Conservation (phyloP, 768 basidiomycete species). For the Tylopilus sp. region DNA sequence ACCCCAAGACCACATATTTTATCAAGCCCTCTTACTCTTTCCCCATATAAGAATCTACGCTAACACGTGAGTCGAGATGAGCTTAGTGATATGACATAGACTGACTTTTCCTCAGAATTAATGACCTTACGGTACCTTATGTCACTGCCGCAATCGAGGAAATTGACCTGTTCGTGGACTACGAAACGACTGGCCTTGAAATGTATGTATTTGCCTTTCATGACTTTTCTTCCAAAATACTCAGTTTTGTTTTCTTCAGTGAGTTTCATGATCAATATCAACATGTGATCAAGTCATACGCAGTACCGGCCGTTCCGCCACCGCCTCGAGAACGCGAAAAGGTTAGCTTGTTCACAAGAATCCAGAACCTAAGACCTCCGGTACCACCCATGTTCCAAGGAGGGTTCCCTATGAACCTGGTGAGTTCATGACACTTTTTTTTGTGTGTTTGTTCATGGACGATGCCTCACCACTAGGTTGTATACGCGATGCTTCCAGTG, state of each 20-base stretch:
- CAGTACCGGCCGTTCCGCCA: constrained; percentile 42
- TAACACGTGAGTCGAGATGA: constrained; percentile 54
- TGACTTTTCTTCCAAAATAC: background rate
- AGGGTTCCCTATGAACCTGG: constrained; percentile 68
- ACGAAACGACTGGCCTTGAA: constrained; percentile 54
- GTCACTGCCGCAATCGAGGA: constrained; percentile 71
- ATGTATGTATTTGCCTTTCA: constrained; percentile 42
- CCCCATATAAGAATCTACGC: constrained; percentile 73
- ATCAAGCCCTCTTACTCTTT: constrained; percentile 66
- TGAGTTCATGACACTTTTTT: constrained; percentile 33
- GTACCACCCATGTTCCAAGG: constrained; percentile 60
- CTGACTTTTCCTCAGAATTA: constrained; percentile 41
- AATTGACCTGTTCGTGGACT: constrained; percentile 60
- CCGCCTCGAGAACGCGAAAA: constrained; percentile 39
- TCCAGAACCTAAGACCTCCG: constrained; percentile 39
- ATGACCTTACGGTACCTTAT: constrained; percentile 82
- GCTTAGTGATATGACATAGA: background rate
- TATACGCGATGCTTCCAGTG: constrained; percentile 58
- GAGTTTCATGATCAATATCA: constrained; percentile 54
- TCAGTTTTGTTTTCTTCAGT: constrained; percentile 33
- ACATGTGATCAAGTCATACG: constrained; percentile 53
- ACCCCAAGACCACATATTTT: constrained; percentile 80
- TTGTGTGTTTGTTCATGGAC: background rate
- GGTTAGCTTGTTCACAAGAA: constrained; percentile 41
- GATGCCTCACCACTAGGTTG: constrained; percentile 34